Conservation (phyloP, 2,329 filamentous ascomycete genomes). For the Colletotrichum liaoningense region DNA sequence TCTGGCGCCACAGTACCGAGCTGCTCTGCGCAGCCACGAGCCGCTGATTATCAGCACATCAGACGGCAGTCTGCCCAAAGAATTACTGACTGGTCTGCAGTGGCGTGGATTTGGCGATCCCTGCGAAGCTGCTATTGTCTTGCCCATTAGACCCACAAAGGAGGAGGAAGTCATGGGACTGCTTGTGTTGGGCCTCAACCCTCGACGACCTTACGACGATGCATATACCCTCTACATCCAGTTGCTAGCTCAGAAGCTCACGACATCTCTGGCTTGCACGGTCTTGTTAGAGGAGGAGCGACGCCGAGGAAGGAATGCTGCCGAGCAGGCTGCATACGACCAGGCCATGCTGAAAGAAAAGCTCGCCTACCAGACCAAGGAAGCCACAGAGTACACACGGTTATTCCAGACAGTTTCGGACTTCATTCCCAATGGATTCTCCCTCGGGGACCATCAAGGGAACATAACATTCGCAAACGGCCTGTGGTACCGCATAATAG, state of each 20-base stretch:
- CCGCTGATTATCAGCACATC: constrained; percentile 54
- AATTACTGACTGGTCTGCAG: constrained; percentile 67
- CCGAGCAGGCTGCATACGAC: constrained; percentile 75
- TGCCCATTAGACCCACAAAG: constrained; percentile 75
- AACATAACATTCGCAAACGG: constrained; percentile 78
- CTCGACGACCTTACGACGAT: constrained; percentile 77
- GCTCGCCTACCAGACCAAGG: constrained; percentile 66
- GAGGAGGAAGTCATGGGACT: constrained; percentile 75
- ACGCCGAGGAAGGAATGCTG: constrained; percentile 61
- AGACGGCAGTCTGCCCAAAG: constrained; percentile 66
- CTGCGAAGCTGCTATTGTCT: constrained; percentile 74
- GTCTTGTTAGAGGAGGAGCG: constrained; percentile 79
- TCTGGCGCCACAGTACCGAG: constrained; percentile 52
- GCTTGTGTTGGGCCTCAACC: constrained; percentile 77
- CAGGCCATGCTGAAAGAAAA: constrained; percentile 76
- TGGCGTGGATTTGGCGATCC: constrained; percentile 75
- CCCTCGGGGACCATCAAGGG: constrained; percentile 74
- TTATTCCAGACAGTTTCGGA: constrained; percentile 79
- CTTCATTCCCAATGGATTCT: constrained; percentile 80
- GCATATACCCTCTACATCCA: constrained; percentile 77
- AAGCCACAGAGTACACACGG: constrained; percentile 66
- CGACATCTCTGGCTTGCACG: constrained; percentile 76
- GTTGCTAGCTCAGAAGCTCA: constrained; percentile 65
- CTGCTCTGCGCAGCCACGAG: constrained; percentile 50
- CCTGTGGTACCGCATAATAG: constrained; percentile 68